Evolutionary conservation across 208 protist genomes (phyloP).

Genomic region (Trypanosoma scelopori): DNA sequence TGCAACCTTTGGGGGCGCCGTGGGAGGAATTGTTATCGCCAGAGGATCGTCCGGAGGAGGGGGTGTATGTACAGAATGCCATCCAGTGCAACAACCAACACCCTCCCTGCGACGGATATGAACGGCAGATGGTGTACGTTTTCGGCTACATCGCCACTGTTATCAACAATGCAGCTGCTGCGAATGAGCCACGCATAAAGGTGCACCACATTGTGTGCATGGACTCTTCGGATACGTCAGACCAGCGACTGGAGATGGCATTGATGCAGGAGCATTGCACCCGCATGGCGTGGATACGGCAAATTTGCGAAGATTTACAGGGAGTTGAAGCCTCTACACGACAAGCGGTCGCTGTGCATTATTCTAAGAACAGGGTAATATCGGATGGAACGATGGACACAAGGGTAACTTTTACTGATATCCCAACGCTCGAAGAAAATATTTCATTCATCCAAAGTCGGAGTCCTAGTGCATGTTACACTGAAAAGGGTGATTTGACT

Average conservation of each 20-base stretch:
- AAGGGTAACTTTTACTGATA: conserved; percentile 6
- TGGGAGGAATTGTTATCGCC: background rate
- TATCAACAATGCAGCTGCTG: background rate
- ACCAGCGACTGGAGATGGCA: background rate
- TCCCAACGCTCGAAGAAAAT: conserved; percentile 12
- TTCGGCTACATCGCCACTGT: conserved; percentile 25
- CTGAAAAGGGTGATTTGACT: background rate
- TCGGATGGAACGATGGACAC: background rate
- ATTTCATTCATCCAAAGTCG: conserved; percentile 1
- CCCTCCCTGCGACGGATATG: conserved; percentile 18
- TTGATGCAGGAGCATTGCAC: conserved; percentile 22
- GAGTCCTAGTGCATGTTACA: too few relatives aligned
- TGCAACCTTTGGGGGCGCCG: conserved; percentile 7
- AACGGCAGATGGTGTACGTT: conserved; percentile 25
- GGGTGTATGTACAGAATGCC: conserved; percentile 22
- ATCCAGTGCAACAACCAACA: conserved; percentile 10
- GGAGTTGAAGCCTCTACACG: background rate
- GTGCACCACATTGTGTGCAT: conserved; percentile 25
- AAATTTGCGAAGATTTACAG: conserved; percentile 19
- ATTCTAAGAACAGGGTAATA: background rate
- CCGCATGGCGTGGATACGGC: conserved; percentile 16
- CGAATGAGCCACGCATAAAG: background rate
- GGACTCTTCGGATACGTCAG: background rate
- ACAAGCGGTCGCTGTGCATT: background rate
- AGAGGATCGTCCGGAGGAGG: background rate